Conservation (phyloP, 2,329 filamentous ascomycete species). For the Tolypocladium guangdongense region DNA sequence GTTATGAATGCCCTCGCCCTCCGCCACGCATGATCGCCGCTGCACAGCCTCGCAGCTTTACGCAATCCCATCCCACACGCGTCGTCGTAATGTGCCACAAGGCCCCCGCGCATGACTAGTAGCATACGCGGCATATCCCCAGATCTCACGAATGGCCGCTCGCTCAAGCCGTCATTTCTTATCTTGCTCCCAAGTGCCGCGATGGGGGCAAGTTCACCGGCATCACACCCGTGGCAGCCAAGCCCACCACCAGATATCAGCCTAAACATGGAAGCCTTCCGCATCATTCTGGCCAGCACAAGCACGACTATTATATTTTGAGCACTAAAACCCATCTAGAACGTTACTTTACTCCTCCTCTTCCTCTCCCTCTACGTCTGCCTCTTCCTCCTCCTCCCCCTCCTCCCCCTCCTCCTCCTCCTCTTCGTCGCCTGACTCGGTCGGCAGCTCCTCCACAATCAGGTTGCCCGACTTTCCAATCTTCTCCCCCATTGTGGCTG, state of each 20-base stretch:
- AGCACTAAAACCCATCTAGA: not conserved
- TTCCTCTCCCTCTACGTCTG: too few relatives aligned
- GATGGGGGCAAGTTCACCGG: not conserved
- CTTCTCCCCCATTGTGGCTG: constrained; percentile 55
- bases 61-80: constrained; percentile 4
- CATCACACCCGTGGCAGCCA: not conserved
- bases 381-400: constrained; percentile 15
- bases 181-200: not conserved
- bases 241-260: not conserved
- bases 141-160: not conserved
- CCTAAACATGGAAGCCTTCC: not conserved
- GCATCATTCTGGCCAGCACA: not conserved
- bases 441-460: constrained; percentile 60
- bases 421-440: constrained; percentile 24
- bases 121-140: not conserved
- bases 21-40: not conserved
- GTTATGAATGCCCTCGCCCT: not conserved
- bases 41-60: constrained; percentile 8
- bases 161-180: not conserved
- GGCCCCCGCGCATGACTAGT: not conserved
- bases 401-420: constrained; percentile 16
- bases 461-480: constrained; percentile 80
- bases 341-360: constrained; percentile 1
- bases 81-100: not conserved
- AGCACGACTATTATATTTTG: not conserved